Evolutionary conservation across 441 rosid genomes (phyloP).

Genomic region (Pelargonium cotyledonis): DNA sequence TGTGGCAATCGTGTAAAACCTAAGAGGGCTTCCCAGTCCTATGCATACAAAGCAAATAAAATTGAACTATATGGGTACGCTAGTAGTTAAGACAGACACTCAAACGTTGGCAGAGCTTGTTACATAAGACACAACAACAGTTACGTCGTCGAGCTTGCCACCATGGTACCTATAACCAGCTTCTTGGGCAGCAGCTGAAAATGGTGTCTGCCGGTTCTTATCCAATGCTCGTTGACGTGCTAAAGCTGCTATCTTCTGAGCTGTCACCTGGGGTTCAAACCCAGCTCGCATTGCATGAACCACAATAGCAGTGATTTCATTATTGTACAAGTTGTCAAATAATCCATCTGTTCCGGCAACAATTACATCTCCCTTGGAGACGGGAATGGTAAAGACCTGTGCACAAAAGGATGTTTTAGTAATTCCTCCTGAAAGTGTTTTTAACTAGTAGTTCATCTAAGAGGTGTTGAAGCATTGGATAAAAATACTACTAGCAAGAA

Average conservation of each 20-base stretch:
- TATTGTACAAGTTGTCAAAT: conserved; percentile 80
- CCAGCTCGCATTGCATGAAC: conserved; percentile 71
- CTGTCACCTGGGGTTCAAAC: conserved; percentile 59
- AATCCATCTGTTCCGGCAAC: conserved; percentile 92
- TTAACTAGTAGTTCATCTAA: no score
- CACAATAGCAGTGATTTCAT: conserved; percentile 69
- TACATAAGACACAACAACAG: conserved; percentile 82
- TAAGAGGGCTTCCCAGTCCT: conserved; percentile 5
- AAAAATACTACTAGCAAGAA: no score
- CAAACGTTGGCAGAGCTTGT: conserved; percentile 31
- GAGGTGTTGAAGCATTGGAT: no score
- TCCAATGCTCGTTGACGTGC: conserved; percentile 78
- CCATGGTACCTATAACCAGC: conserved; percentile 84
- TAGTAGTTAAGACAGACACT: background rate
- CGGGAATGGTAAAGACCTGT: conserved; percentile 74
- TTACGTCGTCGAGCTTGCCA: conserved; percentile 94
- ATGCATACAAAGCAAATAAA: background rate
- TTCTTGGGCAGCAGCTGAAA: conserved; percentile 82
- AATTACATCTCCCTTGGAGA: conserved; percentile 72
- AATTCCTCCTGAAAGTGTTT: background rate
- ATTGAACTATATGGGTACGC: background rate
- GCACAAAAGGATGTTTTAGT: background rate
- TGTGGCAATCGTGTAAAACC: background rate
- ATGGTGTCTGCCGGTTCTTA: conserved; percentile 71
- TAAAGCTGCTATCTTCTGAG: conserved; percentile 79